A percentile compares a stretch with the other conserved stretches of the same genome.
phyloP scores from a whole-genome alignment of 352 stramenopile genomes.

The Elongisporangium prolatum region DNA sequence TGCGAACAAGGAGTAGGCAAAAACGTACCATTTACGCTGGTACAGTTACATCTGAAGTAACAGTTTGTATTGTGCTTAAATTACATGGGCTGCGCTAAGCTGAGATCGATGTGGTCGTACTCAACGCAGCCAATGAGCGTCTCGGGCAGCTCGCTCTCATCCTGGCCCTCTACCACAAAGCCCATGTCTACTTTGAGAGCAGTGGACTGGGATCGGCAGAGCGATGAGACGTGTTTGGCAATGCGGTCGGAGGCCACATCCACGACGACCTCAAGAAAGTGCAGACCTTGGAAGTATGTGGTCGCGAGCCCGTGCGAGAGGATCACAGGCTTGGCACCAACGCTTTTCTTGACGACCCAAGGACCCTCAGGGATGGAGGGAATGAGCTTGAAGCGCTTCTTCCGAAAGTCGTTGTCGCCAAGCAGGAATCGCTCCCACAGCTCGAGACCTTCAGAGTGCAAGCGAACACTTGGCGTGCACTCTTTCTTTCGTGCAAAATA shows the following conservation, averaged over 20 bases:
- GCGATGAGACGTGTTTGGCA: conserved; percentile 70
- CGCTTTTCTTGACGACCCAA: conserved; percentile 80
- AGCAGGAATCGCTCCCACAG: conserved; percentile 65
- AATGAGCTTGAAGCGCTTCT: conserved; percentile 77
- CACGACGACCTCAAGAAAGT: conserved; percentile 73
- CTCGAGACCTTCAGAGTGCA: conserved; percentile 22
- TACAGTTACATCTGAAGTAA: conserved; percentile 3
- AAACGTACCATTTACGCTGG: conserved; percentile 2
- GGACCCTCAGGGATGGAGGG: conserved; percentile 69
- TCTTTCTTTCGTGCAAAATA: conserved; percentile 63
- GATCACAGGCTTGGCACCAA: conserved; percentile 74
- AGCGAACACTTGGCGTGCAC: conserved; percentile 4
- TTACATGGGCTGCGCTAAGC: conserved; percentile 45
- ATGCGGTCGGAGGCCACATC: conserved; percentile 75
- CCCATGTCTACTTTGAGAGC: conserved; percentile 72
- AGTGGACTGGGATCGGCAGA: conserved; percentile 66
- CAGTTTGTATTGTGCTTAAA: conserved; percentile 6
- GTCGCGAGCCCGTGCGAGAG: conserved; percentile 61
- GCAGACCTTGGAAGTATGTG: conserved; percentile 47
- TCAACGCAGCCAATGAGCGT: conserved; percentile 74
- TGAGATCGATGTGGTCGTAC: conserved; percentile 74
- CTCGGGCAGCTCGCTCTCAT: conserved; percentile 69
- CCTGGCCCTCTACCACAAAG: conserved; percentile 73
- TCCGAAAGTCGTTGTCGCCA: conserved; percentile 62
- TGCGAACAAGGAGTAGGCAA: neutral